Base-by-base conservation (phyloP, 768 basidiomycete species). In the Trametes gibbosa region DNA sequence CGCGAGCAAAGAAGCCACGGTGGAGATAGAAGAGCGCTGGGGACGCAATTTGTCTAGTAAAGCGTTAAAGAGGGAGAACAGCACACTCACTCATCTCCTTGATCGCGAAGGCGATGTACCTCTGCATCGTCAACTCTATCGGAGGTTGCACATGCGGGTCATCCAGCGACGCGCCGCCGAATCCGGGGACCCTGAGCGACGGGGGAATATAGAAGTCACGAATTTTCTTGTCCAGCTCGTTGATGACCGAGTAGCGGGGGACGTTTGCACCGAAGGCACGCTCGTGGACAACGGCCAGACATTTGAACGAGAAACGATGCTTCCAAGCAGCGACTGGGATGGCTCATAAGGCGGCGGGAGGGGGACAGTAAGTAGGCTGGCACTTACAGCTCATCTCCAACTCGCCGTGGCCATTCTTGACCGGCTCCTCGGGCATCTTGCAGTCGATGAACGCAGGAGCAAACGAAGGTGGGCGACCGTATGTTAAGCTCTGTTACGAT, bases 21-120 rank as follows among this genome's bases (percentile, higher is more conserved):
- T 89, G 86, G 78, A 89, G 84, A 64, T 88, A 88, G 66, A 89
- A 86, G 27, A 87, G 70, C 13, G 83, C 86, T 87, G 10, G 0
- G 6, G 35, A 13, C 39, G 9, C 7, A 3, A 19, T 23, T 32
- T n/a, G n/a, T 42, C 24, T 24, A 32, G 16, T 41, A 17, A 5
- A 16, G 45, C 17, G n/a, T 19, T n/a, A 21, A 24, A 16, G 23
- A 23, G 3, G 27, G 24, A 27, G 13, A 37, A 23, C n/a, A 16
- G n/a, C 14, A 12, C 21, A 69, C 81, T 65, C 64, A 85, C 87
- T 80, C 37, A 87, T 87, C 70, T 89, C 87, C 68, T 77, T 82
- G 63, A 89, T 87, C 4, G 85, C 82, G 67, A 85, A 86, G 0
- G 82, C 77, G 58, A 79, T 81, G 65, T 87, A 85, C 25, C 86